phyloP scores from a whole-genome alignment of 768 basidiomycete species.

The Trametes maxima region DNA sequence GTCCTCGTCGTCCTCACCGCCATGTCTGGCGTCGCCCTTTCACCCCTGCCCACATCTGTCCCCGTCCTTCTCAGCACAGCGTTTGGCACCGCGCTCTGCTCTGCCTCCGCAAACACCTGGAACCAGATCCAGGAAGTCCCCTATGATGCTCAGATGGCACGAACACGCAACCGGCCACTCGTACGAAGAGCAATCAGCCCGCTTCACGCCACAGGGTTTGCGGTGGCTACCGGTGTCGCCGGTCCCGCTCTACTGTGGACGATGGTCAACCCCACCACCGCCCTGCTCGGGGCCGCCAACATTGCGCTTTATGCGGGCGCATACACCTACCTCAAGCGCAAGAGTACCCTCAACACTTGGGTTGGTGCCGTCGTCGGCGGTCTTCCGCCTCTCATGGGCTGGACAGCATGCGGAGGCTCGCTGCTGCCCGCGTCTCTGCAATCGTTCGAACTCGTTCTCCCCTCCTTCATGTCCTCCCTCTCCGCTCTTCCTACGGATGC shows the following conservation, averaged over 20 bases:
- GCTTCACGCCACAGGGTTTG: constrained; percentile 83
- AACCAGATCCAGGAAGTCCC: constrained; percentile 96
- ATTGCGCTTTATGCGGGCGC: constrained; percentile 87
- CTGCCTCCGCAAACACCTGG: constrained; percentile 90
- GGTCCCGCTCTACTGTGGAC: constrained; percentile 80
- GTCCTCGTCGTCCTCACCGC: constrained; percentile 85
- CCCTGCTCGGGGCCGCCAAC: constrained; percentile 79
- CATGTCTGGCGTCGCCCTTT: constrained; percentile 91
- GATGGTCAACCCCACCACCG: constrained; percentile 86
- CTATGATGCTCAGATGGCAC: constrained; percentile 94
- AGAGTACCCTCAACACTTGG: constrained; percentile 87
- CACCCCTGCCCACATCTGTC: constrained; percentile 81
- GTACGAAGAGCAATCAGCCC: constrained; percentile 85
- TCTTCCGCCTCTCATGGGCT: constrained; percentile 95
- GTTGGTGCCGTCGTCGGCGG: constrained; percentile 91
- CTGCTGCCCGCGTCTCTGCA: constrained; percentile 60
- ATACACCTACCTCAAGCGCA: constrained; percentile 93
- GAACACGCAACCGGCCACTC: constrained; percentile 86
- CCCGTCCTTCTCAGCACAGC: constrained; percentile 87
- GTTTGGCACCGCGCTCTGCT: constrained; percentile 86
- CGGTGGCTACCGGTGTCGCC: constrained; percentile 68
- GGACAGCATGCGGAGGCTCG: constrained; percentile 90
- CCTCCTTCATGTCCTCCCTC: constrained; percentile 52
- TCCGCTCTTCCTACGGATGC: constrained; percentile 38
- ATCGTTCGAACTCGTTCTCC: constrained; percentile 58